Base-by-base conservation (phyloP, 306 rosid genomes). In the Prunus armeniaca region DNA sequence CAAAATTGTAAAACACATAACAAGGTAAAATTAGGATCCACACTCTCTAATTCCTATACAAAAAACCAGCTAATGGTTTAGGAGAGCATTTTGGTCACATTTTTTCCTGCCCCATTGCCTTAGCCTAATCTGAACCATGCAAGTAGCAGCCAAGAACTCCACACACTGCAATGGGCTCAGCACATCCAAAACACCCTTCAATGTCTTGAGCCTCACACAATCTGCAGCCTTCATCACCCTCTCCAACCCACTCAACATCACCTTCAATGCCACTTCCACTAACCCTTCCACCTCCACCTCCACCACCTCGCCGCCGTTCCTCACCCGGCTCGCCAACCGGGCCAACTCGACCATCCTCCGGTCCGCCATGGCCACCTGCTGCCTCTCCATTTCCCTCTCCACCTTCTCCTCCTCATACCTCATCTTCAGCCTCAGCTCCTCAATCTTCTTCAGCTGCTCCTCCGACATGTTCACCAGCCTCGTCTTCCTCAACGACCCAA, bases 201-300 rank as follows among this genome's bases (percentile, higher is more conserved):
- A 51, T 15, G 95, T 73, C 82, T 86, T 89, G 50, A 91, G 83
- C 65, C 98, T 86, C 58, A 84, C 94, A 67, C 96, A 89, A 79
- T 93, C 96, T 0, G 96, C 91, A 57, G 82, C 87, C 84, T 93
- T 89, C 94, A 93, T 84, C 0, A 83, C 75, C 66, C 67, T 83
- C 88, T 91, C 98, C 72, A 93, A 38, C 28, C 88, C 87, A 0
- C 24, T 78, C 71, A 86, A 18, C 15, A 93, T 55, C 0, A 81
- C 81, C 30, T 78, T 85, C 83, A 93, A 2, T 0, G 89, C 92
- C 25, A 68, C 83, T 4, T 81, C 85, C 38, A 73, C 89, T 57
- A 71, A 15, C 38, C 67, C 75, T 19, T 83, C 88, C 4, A 81
- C 58, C 15, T 66, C 55, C 0, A 5, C 75, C 30, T 7, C 61